Conservation (phyloP, 352 stramenopile species). For the Globisporangium splendens region DNA sequence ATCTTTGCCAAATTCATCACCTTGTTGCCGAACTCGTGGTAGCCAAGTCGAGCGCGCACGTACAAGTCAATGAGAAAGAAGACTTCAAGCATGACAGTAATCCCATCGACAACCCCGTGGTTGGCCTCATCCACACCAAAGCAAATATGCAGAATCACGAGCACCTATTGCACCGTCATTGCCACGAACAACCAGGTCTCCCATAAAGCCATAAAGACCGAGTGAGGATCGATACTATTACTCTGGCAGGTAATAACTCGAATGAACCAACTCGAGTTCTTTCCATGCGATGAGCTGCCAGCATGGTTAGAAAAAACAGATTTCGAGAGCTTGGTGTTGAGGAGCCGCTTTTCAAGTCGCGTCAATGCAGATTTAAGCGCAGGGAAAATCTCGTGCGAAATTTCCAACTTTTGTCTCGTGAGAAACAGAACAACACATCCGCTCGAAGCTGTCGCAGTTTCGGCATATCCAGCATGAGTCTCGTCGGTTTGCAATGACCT, state of each 20-base stretch:
- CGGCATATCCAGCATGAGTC: constrained; percentile 21
- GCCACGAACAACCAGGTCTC: constrained; percentile 41
- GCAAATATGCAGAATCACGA: constrained; percentile 37
- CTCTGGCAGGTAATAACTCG: neutral
- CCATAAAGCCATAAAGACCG: constrained; percentile 27
- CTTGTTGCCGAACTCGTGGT: constrained; percentile 54
- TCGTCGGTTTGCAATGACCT: constrained; percentile 16
- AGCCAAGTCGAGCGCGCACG: constrained; percentile 37
- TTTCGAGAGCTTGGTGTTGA: constrained; percentile 29
- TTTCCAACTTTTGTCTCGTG: constrained; percentile 19
- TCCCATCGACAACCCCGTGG: constrained; percentile 21
- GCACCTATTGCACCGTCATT: constrained; percentile 44
- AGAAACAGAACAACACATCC: constrained; percentile 35
- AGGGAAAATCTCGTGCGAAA: constrained; percentile 25
- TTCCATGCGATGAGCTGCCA: neutral
- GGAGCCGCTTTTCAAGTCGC: constrained; percentile 23
- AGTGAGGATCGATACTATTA: constrained; percentile 34
- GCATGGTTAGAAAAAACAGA: constrained; percentile 8
- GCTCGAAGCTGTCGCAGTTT: constrained; percentile 27
- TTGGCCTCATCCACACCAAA: constrained; percentile 26
- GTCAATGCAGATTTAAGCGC: constrained; percentile 16
- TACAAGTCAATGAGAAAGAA: constrained; percentile 46
- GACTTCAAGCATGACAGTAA: constrained; percentile 31
- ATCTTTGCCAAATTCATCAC: constrained; percentile 35
- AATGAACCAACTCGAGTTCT: constrained; percentile 3